These are phyloP conservation scores for Talaromyces proteolyticus DNA, from an alignment of 495 filamentous ascomycete genomes.

Conservation along the genomic window DNA sequence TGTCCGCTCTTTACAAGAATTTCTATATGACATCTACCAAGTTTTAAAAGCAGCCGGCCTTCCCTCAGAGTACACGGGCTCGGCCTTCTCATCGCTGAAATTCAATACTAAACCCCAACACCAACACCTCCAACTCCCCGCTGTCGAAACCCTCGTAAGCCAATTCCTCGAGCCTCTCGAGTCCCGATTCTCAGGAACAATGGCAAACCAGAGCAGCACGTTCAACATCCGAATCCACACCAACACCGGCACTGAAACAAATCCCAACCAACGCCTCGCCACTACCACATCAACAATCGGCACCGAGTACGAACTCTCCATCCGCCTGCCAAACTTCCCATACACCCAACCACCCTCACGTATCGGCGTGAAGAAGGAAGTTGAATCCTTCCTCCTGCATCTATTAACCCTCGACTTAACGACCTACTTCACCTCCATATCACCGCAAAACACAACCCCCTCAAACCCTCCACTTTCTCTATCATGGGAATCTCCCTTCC, in stretches of 20 bases:
- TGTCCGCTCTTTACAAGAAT: constrained; percentile 27
- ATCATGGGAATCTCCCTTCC: constrained; percentile 29
- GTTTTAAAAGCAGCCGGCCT: constrained; percentile 38
- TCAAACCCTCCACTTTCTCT: background rate
- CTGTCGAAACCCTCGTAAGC: constrained; percentile 33
- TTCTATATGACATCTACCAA: constrained; percentile 28
- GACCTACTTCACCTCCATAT: constrained; percentile 20
- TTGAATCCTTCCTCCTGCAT: constrained; percentile 29
- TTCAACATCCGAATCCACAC: constrained; percentile 42
- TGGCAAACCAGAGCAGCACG: constrained; percentile 27
- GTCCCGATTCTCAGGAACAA: constrained; percentile 29
- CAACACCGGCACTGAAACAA: constrained; percentile 23
- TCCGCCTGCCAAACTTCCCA: constrained; percentile 24
- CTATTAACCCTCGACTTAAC: constrained; percentile 33
- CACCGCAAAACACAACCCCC: background rate
- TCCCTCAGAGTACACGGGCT: constrained; percentile 20
- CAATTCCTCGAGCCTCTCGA: constrained; percentile 36
- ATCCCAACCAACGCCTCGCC: constrained; percentile 4
- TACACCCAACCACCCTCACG: constrained; percentile 31
- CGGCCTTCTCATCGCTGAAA: constrained; percentile 22
- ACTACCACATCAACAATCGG: too few species aligned
- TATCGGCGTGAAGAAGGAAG: constrained; percentile 30
- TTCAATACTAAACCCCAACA: too few species aligned
- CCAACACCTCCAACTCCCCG: constrained; percentile 4
- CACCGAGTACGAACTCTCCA: constrained; percentile 40